These are phyloP conservation scores for Sutorius eximius DNA, from an alignment of 1,284 basidiomycete species.

Conservation along the genomic window DNA sequence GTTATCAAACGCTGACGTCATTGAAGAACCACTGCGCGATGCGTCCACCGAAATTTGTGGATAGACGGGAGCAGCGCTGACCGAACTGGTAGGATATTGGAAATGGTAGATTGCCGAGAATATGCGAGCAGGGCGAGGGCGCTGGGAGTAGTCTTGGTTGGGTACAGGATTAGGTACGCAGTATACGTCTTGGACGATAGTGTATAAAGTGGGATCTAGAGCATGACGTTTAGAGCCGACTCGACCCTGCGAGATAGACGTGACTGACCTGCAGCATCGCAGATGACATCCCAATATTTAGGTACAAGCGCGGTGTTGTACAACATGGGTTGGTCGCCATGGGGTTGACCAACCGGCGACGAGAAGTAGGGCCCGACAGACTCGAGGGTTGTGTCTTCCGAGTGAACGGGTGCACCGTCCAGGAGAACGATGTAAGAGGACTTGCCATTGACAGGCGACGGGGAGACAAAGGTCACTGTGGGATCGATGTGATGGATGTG, in stretches of 20 bases:
- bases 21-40: conserved; percentile 4
- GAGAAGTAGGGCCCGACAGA: conserved; percentile 37
- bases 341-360: conserved; percentile 15
- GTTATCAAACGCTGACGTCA: conserved; percentile 21
- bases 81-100: conserved; percentile 34
- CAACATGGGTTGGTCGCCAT: conserved; percentile 42
- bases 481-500: conserved; percentile 59
- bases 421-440: conserved; percentile 56
- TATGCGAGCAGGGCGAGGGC: conserved; percentile 34
- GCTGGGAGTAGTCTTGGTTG: conserved; percentile 20
- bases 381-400: conserved; percentile 47
- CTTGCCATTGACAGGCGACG: conserved; percentile 43
- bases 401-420: conserved; percentile 48
- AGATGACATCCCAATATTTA: conserved; percentile 57
- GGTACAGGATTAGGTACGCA: conserved; percentile 20
- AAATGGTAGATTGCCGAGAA: conserved; percentile 58
- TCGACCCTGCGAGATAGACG: not conserved
- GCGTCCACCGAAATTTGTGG: conserved; percentile 2
- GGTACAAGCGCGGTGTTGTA: conserved; percentile 62
- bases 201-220: conserved; percentile 56
- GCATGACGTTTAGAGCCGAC: not conserved
- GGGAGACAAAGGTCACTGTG: conserved; percentile 57
- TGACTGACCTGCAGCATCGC: conserved; percentile 49
- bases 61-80: conserved; percentile 1
- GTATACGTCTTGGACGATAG: conserved; percentile 55